Conservation (phyloP, 176 grass and related monocot genomes). For the Saccharum spontaneum region DNA sequence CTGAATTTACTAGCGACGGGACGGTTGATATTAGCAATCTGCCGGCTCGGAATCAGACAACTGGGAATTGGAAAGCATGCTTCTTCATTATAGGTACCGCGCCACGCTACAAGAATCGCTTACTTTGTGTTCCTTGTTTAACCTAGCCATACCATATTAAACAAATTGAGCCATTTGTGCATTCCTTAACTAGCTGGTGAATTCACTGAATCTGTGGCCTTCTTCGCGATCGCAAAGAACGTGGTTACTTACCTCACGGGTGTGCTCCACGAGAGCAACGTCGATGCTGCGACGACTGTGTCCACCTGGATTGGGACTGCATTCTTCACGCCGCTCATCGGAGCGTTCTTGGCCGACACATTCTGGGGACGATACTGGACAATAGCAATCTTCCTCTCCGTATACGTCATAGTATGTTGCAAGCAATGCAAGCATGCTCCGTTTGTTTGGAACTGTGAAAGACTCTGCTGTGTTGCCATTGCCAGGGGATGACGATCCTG, state of each 20-base stretch:
- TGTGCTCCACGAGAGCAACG: slow-evolving; percentile 29
- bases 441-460: background rate
- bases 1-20: slow-evolving; percentile 17
- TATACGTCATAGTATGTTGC: background rate
- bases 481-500: slow-evolving; percentile 36
- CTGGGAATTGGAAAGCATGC: slow-evolving; percentile 42
- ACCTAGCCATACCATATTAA: no score
- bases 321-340: slow-evolving; percentile 33
- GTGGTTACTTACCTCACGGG: slow-evolving; percentile 13
- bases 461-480: background rate
- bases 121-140: background rate
- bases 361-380: slow-evolving; percentile 35
- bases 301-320: slow-evolving; percentile 17
- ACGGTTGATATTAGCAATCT: slow-evolving; percentile 24
- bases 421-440: background rate
- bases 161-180: no score
- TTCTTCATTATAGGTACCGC: slow-evolving; percentile 35
- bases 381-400: background rate
- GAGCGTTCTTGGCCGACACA: slow-evolving; percentile 27
- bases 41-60: slow-evolving; percentile 21
- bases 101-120: background rate
- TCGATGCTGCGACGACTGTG: slow-evolving; percentile 13
- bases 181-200: no score
- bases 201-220: slow-evolving; percentile 14
- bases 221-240: slow-evolving; percentile 25